Conservation (phyloP, 75 land plant genomes). For the Picea glauca region DNA sequence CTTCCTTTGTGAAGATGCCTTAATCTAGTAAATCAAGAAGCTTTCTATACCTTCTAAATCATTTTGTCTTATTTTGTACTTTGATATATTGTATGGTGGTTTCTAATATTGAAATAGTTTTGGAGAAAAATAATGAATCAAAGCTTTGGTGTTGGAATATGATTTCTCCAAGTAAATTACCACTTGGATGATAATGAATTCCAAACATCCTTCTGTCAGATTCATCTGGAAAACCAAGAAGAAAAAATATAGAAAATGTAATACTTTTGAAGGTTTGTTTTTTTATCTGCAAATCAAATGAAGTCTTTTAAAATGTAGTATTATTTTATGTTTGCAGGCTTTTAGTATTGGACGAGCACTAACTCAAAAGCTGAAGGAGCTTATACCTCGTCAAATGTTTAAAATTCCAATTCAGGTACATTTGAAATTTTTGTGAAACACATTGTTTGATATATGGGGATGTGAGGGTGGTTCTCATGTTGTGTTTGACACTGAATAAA, state of each 20-base stretch:
- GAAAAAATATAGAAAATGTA: too few species aligned
- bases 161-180: not conserved
- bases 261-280: too few species aligned
- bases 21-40: too few species aligned
- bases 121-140: not conserved
- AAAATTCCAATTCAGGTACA: constrained; percentile 93
- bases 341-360: constrained; percentile 87
- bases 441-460: not conserved
- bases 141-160: not conserved
- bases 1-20: too few species aligned
- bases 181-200: not conserved
- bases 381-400: constrained; percentile 96
- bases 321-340: constrained; percentile 38
- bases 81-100: not conserved
- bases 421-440: not conserved
- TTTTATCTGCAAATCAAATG: too few species aligned
- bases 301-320: too few species aligned
- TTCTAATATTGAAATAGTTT: not conserved
- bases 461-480: not conserved
- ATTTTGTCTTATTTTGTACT: not conserved
- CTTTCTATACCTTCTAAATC: not conserved
- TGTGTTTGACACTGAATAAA: not conserved
- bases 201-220: not conserved
- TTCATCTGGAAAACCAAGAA: not conserved
- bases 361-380: constrained; percentile 88